Evolutionary conservation across 169 alveolate species (phyloP).

Genomic region (Eimeria praecox): DNA sequence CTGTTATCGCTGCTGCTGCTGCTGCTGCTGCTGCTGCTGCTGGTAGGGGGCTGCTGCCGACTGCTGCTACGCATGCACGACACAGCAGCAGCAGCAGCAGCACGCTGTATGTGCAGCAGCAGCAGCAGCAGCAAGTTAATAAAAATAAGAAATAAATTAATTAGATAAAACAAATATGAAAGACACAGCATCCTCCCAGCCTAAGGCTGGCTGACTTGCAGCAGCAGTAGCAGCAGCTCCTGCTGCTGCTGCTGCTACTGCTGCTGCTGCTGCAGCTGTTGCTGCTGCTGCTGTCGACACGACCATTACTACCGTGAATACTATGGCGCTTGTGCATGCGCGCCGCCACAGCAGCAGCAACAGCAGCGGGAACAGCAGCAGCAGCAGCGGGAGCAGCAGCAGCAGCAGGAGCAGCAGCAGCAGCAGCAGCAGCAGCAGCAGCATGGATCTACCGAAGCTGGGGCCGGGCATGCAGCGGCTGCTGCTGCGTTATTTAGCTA

Average conservation of each 20-base stretch:
- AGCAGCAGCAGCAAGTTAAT: neutral
- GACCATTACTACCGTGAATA: neutral
- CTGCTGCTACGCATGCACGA: neutral
- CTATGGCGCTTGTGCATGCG: constrained; percentile 8
- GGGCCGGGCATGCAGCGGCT: constrained; percentile 51
- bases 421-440: constrained; percentile 34
- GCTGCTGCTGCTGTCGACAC: constrained; percentile 9
- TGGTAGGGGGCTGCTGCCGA: constrained; percentile 24
- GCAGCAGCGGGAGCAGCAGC: constrained; percentile 49
- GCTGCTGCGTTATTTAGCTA: constrained; percentile 13
- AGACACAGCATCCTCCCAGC: neutral
- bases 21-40: constrained; percentile 39
- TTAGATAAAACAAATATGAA: neutral
- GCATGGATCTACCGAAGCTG: neutral
- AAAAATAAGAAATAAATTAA: neutral
- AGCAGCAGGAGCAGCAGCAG: constrained; percentile 36
- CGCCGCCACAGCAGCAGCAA: neutral
- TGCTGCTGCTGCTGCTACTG: constrained; percentile 20
- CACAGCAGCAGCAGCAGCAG: constrained; percentile 3
- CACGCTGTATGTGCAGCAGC: neutral
- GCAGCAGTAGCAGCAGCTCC: constrained; percentile 35
- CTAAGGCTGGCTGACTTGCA: neutral
- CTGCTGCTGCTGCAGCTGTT: neutral
- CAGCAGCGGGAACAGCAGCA: constrained; percentile 21
- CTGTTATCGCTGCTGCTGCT: constrained; percentile 21